Conservation (phyloP, 1,284 basidiomycete genomes). For the Cryptococcus depauperatus region DNA sequence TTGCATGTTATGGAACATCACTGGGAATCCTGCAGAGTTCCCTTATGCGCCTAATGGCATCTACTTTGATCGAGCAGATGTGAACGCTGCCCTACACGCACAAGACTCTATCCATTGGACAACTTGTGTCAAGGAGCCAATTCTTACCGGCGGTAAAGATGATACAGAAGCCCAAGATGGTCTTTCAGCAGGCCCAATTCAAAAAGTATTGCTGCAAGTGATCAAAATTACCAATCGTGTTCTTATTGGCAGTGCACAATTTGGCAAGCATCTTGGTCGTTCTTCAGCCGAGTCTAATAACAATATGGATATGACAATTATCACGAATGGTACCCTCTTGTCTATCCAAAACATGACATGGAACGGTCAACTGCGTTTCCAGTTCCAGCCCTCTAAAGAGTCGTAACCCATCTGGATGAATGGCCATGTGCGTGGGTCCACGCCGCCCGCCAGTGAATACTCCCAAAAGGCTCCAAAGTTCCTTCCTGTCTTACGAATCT, state of each 20-base stretch:
- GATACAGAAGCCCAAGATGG: slow-evolving; percentile 25
- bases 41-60: slow-evolving; percentile 15
- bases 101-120: slow-evolving; percentile 56
- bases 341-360: slow-evolving; percentile 38
- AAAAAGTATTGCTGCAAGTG: slow-evolving; percentile 18
- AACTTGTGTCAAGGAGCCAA: slow-evolving; percentile 55
- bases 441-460: slow-evolving; percentile 14
- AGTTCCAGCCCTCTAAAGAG: slow-evolving; percentile 17
- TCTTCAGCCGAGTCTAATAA: background rate
- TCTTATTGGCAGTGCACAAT: slow-evolving; percentile 59
- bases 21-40: slow-evolving; percentile 59
- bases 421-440: slow-evolving; percentile 24
- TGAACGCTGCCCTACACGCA: slow-evolving; percentile 65
- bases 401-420: slow-evolving; percentile 11
- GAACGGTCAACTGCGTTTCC: slow-evolving; percentile 24
- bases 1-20: slow-evolving; percentile 62
- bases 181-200: slow-evolving; percentile 52
- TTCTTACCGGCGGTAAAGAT: slow-evolving; percentile 47
- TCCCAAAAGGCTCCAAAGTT: slow-evolving; percentile 16
- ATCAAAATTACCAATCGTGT: slow-evolving; percentile 59
- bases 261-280: slow-evolving; percentile 12
- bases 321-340: slow-evolving; percentile 26
- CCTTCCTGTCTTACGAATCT: slow-evolving; percentile 10
- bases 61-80: slow-evolving; percentile 63
- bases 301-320: slow-evolving; percentile 20